Percentiles rank a stretch among this genome's conserved stretches.
Evolutionary conservation across 2,329 filamentous ascomycete species (phyloP).

Genomic region (Aspergillus novoparasiticus): DNA sequence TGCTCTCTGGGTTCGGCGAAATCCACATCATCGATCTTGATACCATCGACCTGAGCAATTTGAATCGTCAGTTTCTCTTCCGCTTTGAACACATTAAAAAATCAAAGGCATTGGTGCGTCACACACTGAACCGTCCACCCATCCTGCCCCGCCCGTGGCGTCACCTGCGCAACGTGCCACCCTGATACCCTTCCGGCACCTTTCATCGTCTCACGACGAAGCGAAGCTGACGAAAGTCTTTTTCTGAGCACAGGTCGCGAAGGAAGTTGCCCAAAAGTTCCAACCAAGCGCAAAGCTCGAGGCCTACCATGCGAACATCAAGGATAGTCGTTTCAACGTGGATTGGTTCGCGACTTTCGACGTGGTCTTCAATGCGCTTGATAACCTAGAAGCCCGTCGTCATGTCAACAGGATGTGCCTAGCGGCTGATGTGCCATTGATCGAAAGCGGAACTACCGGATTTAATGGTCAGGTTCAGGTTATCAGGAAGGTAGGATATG

Average conservation of each 20-base stretch:
- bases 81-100: slow-evolving; percentile 97
- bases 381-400: slow-evolving; percentile 89
- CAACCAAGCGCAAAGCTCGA: slow-evolving; percentile 85
- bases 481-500: slow-evolving; percentile 70
- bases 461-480: slow-evolving; percentile 98
- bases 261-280: slow-evolving; percentile 86
- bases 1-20: slow-evolving; percentile 87
- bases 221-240: slow-evolving; percentile 19
- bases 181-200: background rate
- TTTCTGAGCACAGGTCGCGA: slow-evolving; percentile 68
- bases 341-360: slow-evolving; percentile 83
- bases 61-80: slow-evolving; percentile 97
- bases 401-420: slow-evolving; percentile 98
- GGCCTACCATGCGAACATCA: slow-evolving; percentile 93
- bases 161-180: background rate
- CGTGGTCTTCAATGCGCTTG: slow-evolving; percentile 93
- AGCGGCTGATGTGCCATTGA: slow-evolving; percentile 82
- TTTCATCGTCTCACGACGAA: background rate
- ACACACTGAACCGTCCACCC: slow-evolving; percentile 11
- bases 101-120: slow-evolving; percentile 81
- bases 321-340: slow-evolving; percentile 81
- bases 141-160: slow-evolving; percentile 7
- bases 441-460: slow-evolving; percentile 96
- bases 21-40: slow-evolving; percentile 96
- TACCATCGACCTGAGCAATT: slow-evolving; percentile 95